phyloP scores from a whole-genome alignment of 352 stramenopile species.

The Phytopythium litorale region DNA sequence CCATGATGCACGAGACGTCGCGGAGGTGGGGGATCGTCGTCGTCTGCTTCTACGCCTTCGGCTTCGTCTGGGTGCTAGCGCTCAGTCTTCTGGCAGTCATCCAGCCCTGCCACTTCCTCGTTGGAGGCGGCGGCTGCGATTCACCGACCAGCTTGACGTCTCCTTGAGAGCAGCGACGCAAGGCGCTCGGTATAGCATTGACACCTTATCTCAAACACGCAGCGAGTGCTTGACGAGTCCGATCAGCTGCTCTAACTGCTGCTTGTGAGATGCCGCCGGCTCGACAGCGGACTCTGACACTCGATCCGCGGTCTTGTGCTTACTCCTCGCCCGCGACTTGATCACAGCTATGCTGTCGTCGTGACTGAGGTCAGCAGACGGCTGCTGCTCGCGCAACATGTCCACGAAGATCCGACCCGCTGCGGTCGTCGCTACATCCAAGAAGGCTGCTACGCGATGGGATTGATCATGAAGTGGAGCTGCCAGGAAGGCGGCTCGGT shows the following conservation, averaged over 20 bases:
- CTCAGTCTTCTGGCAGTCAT: conserved; percentile 68
- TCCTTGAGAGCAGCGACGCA: not conserved
- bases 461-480: conserved; percentile 6
- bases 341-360: not conserved
- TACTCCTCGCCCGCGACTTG: not conserved
- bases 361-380: not conserved
- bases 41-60: conserved; percentile 42
- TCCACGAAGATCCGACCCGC: conserved; percentile 8
- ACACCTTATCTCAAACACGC: not conserved
- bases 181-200: not conserved
- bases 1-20: conserved; percentile 52
- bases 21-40: conserved; percentile 22
- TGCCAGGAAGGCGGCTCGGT: not conserved
- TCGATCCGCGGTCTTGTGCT: not conserved
- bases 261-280: conserved; percentile 21
- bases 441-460: conserved; percentile 19
- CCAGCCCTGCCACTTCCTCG: conserved; percentile 53
- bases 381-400: not conserved
- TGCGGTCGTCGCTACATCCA: conserved; percentile 13
- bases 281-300: not conserved
- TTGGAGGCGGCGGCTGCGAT: conserved; percentile 56
- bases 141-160: not conserved
- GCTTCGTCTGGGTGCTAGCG: conserved; percentile 59
- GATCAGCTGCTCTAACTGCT: conserved; percentile 53
- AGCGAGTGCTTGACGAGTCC: conserved; percentile 41